Percentiles rank a stretch among this genome's conserved stretches.
Evolutionary conservation across 2,329 filamentous ascomycete species (phyloP).

Genomic region (Aspergillus sp.): DNA sequence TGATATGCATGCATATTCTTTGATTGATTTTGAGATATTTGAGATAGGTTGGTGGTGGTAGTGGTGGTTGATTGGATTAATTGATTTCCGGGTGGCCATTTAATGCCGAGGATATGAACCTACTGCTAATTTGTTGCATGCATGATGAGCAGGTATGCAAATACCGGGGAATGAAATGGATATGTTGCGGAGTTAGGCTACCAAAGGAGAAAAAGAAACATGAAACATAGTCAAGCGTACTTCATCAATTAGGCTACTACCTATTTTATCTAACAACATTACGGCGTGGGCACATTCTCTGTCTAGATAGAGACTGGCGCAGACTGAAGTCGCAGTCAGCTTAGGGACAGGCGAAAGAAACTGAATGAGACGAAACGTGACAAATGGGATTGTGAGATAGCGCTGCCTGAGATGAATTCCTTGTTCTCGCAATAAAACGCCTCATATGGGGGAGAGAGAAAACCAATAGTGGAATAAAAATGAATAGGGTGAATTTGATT

Average conservation of each 20-base stretch:
- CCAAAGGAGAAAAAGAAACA: neutral
- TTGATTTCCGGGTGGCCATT: neutral
- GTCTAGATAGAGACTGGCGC: neutral
- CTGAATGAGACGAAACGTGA: neutral
- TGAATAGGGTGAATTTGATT: neutral
- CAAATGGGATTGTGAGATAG: neutral
- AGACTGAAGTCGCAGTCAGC: neutral
- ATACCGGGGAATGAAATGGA: too few species aligned
- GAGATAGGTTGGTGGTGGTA: neutral
- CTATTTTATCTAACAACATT: neutral
- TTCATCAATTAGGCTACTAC: neutral
- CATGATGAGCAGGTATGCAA: neutral
- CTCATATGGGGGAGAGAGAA: neutral
- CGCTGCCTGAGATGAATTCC: neutral
- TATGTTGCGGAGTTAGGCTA: neutral
- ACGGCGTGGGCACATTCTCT: slow-evolving; percentile 1
- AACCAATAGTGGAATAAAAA: neutral
- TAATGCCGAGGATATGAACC: neutral
- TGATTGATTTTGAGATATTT: neutral
- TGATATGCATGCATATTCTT: neutral
- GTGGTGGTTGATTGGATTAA: neutral
- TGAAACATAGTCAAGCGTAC: neutral
- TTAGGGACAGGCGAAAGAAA: neutral
- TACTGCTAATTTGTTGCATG: neutral
- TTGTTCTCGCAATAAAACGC: neutral